Conservation (phyloP, 768 basidiomycete species). For the Cyclocybe cylindracea region DNA sequence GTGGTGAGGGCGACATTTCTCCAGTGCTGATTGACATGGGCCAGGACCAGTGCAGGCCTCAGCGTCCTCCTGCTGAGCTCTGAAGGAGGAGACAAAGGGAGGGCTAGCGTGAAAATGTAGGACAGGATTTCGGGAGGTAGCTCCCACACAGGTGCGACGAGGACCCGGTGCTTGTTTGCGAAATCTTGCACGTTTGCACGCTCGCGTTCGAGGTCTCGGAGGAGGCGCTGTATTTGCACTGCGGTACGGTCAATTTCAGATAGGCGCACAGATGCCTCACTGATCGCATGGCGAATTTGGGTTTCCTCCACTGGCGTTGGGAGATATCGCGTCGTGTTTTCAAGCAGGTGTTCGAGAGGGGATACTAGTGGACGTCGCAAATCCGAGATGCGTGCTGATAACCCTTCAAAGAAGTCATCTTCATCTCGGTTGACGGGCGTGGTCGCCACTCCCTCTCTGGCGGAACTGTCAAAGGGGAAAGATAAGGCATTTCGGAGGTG, state of each 20-base stretch:
- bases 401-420: too few relatives aligned
- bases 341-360: slow-evolving; percentile 1
- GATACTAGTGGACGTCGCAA: background rate
- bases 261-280: background rate
- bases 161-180: background rate
- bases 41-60: background rate
- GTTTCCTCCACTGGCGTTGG: background rate
- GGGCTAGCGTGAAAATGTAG: slow-evolving; percentile 1
- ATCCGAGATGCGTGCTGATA: too few relatives aligned
- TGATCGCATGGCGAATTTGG: background rate
- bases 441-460: too few relatives aligned
- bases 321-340: slow-evolving; percentile 1
- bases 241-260: slow-evolving; percentile 1
- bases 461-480: too few relatives aligned
- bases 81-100: background rate
- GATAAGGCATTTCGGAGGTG: too few relatives aligned
- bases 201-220: slow-evolving; percentile 3
- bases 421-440: too few relatives aligned
- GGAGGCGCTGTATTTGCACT: slow-evolving; percentile 1
- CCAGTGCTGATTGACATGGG: slow-evolving; percentile 5
- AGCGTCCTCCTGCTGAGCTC: slow-evolving; percentile 11
- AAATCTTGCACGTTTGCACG: background rate
- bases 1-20: slow-evolving; percentile 4
- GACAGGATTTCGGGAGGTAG: slow-evolving; percentile 8
- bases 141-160: slow-evolving; percentile 7